Percentiles rank a stretch among this genome's conserved stretches.
phyloP scores from a whole-genome alignment of 352 stramenopile species.

The Globisporangium splendens region DNA sequence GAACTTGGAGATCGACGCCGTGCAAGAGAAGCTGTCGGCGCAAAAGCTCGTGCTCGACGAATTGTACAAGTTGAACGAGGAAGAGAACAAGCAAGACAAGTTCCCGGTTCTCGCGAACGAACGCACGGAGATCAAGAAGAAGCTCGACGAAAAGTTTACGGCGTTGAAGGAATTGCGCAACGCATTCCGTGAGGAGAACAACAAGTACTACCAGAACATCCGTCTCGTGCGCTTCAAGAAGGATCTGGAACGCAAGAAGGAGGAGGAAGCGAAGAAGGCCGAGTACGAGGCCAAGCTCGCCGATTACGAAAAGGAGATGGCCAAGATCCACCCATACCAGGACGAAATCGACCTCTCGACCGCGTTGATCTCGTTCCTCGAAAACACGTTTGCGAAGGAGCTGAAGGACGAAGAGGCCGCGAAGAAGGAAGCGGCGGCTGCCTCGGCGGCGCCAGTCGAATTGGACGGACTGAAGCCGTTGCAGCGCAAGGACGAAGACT shows the following conservation, averaged over 20 bases:
- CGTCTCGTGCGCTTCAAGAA: conserved; percentile 83
- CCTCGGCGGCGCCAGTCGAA: conserved; percentile 49
- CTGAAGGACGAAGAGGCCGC: conserved; percentile 53
- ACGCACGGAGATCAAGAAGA: conserved; percentile 88
- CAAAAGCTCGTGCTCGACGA: conserved; percentile 88
- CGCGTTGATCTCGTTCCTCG: conserved; percentile 91
- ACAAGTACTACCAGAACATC: conserved; percentile 93
- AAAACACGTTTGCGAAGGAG: conserved; percentile 89
- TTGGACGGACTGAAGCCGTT: conserved; percentile 92
- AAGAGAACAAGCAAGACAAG: conserved; percentile 85
- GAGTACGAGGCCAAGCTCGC: conserved; percentile 94
- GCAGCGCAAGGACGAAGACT: conserved; percentile 84
- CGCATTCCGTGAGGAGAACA: conserved; percentile 91
- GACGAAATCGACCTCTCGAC: conserved; percentile 96
- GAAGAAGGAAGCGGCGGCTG: conserved; percentile 28
- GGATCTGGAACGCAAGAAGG: conserved; percentile 77
- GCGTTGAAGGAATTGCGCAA: conserved; percentile 85
- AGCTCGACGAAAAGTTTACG: conserved; percentile 89
- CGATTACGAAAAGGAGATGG: conserved; percentile 95
- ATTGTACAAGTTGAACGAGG: conserved; percentile 86
- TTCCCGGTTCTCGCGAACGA: conserved; percentile 83
- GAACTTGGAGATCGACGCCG: conserved; percentile 92
- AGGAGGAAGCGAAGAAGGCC: conserved; percentile 71
- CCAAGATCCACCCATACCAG: conserved; percentile 95
- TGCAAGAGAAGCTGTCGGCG: conserved; percentile 91